Base-by-base conservation (phyloP, 78 protist genomes). In the Planoprotostelium fungivorum region DNA sequence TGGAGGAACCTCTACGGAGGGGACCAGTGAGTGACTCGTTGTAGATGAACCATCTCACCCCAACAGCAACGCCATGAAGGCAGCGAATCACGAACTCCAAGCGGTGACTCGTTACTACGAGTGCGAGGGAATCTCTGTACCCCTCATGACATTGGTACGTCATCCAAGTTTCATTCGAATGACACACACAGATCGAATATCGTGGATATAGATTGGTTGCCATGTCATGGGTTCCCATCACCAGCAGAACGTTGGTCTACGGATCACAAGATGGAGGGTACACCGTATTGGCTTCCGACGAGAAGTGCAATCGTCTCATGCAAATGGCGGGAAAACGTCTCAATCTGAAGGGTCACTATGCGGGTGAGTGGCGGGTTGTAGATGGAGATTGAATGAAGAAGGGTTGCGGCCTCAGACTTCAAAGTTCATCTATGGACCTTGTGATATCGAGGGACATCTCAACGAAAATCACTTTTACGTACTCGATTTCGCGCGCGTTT, bases 371-470 rank as follows among this genome's bases (percentile, higher is more conserved):
- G 73, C 5, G 16, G 73, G 16, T 51, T 51, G 5, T 51, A 51
- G 16, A 25, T 51, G 5, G 16, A 51, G 16, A 51, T 51, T 51
- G 5, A 51, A 51, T 89, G 5, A 63, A 25, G 89, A 90, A 34
- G 94, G 94, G 1, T 38, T 90, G 29, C 88, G 91, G 35, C 90
- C 83, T 0, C 28, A 88, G 10, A n/a, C 85, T 31, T 29, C 83
- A 31, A 89, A 91, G 89, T 88, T 93, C 35, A 84, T 93, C 25
- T 93, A 93, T 84, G 92, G 91, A 28, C 95, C 95, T 0, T 88
- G 92, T 73, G 95, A 93, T 36, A 93, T 93, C 39, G 95, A 93
- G 51, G 95, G 95, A 35, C 95, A 93, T 36, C 38, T 90, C 10
- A 91, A 91, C 5, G 38, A 34, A 9, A 91, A 93, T 83, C 83